phyloP scores from a whole-genome alignment of 2,329 filamentous ascomycete genomes.

The Aquanectria penicillioides region DNA sequence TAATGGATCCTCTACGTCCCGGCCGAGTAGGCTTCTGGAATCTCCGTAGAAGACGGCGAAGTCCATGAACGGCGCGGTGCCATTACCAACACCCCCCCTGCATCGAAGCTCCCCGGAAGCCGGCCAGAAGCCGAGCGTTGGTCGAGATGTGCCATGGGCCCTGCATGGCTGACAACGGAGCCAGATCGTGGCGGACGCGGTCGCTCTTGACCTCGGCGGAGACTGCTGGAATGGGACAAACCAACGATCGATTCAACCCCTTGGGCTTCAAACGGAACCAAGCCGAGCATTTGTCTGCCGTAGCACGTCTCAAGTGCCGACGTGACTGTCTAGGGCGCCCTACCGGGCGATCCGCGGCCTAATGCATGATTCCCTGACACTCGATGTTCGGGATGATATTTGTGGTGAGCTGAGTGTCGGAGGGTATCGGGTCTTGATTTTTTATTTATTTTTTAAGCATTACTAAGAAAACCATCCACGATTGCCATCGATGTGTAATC shows the following conservation, averaged over 20 bases:
- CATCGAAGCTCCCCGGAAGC: constrained; percentile 37
- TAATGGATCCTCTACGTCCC: constrained; percentile 20
- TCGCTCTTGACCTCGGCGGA: constrained; percentile 30
- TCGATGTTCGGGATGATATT: background rate
- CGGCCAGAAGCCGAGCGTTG: constrained; percentile 21
- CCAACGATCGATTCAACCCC: constrained; percentile 13
- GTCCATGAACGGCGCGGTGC: background rate
- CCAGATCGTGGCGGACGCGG: constrained; percentile 35
- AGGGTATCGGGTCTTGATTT: constrained; percentile 13
- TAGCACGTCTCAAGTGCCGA: constrained; percentile 37
- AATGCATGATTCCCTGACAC: constrained; percentile 24
- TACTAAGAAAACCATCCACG: constrained; percentile 8
- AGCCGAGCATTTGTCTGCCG: constrained; percentile 26
- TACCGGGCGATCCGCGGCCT: constrained; percentile 36
- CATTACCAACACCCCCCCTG: constrained; percentile 27
- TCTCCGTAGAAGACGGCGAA: constrained; percentile 22
- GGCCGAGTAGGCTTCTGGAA: constrained; percentile 41
- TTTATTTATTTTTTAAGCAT: too few relatives aligned
- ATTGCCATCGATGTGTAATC: constrained; percentile 14
- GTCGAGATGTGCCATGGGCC: constrained; percentile 19
- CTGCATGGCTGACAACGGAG: constrained; percentile 9
- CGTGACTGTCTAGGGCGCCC: constrained; percentile 21
- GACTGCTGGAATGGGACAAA: constrained; percentile 39
- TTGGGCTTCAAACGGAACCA: constrained; percentile 22
- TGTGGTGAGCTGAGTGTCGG: constrained; percentile 2